These are phyloP conservation scores for Aschersonia sp. DNA, from an alignment of 2,329 filamentous ascomycete genomes.

Conservation along the genomic window DNA sequence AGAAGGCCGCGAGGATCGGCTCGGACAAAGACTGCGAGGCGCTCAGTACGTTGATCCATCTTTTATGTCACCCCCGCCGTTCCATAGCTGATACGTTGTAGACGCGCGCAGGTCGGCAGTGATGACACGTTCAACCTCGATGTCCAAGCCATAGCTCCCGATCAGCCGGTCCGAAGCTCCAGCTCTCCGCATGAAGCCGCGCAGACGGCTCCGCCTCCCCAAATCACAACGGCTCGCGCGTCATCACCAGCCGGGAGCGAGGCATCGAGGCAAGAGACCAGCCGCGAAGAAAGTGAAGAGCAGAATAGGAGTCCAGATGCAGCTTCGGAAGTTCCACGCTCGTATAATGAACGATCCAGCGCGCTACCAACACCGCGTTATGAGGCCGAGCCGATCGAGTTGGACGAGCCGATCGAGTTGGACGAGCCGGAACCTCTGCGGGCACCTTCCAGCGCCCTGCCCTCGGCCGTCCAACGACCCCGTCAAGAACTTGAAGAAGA, in stretches of 20 bases:
- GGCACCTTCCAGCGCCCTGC: conserved; percentile 3
- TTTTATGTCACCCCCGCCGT: background rate
- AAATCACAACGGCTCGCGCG: background rate
- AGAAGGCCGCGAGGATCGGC: conserved; percentile 44
- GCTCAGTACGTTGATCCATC: conserved; percentile 35
- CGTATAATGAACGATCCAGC: background rate
- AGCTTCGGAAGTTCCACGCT: background rate
- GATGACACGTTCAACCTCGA: conserved; percentile 45
- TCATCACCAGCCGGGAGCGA: background rate
- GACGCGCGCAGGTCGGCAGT: conserved; percentile 42
- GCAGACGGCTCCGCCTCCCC: background rate
- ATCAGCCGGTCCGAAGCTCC: conserved; percentile 2
- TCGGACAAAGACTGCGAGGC: conserved; percentile 51
- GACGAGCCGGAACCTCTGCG: conserved; percentile 2
- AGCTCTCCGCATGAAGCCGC: conserved; percentile 3
- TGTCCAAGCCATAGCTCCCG: conserved; percentile 26
- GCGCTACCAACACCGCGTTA: background rate
- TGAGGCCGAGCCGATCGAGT: background rate
- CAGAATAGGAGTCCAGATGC: background rate
- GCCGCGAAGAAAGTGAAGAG: background rate
- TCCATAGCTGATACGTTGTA: conserved; percentile 11
- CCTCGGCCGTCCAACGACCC: background rate
- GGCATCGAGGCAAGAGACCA: background rate
- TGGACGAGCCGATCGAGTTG: background rate
- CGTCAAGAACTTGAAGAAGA: background rate